These are phyloP conservation scores for Inga oerstediana DNA, from an alignment of 306 rosid species.

Conservation along the genomic window DNA sequence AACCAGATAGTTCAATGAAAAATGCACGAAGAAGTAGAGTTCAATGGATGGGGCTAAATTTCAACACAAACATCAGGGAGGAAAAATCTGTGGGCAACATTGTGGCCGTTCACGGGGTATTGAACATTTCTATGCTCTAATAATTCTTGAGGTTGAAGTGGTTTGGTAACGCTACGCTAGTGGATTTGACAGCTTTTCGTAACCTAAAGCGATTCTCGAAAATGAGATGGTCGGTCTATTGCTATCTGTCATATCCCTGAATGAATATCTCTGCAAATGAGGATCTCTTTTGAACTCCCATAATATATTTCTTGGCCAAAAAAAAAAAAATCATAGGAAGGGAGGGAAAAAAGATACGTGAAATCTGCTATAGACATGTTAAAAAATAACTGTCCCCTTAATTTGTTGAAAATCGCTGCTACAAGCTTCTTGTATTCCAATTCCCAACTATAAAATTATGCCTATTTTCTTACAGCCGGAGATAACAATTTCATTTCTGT, in stretches of 20 bases:
- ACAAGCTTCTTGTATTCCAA: constrained; percentile 24
- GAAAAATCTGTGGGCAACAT: not conserved
- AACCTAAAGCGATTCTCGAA: not conserved
- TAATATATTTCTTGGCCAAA: not conserved
- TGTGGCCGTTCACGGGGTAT: not conserved
- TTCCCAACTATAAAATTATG: constrained; percentile 3
- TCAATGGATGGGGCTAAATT: not conserved
- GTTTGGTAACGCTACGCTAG: not conserved
- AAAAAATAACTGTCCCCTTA: constrained; percentile 16
- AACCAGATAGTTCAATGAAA: not conserved
- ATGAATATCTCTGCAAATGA: not conserved
- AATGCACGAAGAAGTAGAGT: not conserved
- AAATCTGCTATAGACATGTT: not conserved
- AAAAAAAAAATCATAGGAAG: not conserved
- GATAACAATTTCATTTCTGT: constrained; percentile 38
- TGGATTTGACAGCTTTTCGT: not conserved
- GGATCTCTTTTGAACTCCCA: not conserved
- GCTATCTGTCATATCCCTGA: not conserved
- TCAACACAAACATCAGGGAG: not conserved
- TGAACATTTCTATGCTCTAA: not conserved
- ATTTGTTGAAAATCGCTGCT: constrained; percentile 31
- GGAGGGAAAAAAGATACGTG: not conserved
- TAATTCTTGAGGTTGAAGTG: constrained; percentile 8
- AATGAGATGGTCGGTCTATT: not conserved
- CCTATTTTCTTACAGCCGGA: constrained; percentile 22